Conservation (phyloP, 345 rosid species). For the Kernera saxatilis region DNA sequence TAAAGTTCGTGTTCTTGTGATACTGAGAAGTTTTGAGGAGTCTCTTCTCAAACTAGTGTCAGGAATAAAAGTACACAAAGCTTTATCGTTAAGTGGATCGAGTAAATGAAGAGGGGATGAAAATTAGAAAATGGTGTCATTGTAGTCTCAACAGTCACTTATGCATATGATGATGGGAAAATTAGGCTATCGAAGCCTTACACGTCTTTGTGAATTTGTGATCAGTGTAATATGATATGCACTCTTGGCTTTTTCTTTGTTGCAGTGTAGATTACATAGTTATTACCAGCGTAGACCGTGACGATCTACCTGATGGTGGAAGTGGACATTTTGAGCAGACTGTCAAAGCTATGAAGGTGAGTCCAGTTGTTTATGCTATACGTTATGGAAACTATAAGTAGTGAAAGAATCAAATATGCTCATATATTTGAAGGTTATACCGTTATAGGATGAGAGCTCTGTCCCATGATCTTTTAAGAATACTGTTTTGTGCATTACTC, state of each 20-base stretch:
- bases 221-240: neutral
- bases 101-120: neutral
- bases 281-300: constrained; percentile 96
- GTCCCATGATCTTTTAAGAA: neutral
- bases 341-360: constrained; percentile 85
- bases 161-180: neutral
- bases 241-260: constrained; percentile 4
- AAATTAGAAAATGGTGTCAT: neutral
- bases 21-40: neutral
- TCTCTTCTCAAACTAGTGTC: neutral
- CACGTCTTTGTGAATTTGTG: neutral
- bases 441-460: neutral
- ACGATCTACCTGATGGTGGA: constrained; percentile 96
- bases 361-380: constrained; percentile 2
- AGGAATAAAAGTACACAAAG: neutral
- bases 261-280: constrained; percentile 95
- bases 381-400: neutral
- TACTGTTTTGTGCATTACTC: neutral
- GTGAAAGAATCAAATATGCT: neutral
- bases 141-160: neutral
- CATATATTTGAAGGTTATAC: neutral
- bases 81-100: neutral
- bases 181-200: neutral
- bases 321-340: constrained; percentile 98
- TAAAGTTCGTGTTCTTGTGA: neutral